Conservation (phyloP, 331 rosid species). For the Rosa hybrid region DNA sequence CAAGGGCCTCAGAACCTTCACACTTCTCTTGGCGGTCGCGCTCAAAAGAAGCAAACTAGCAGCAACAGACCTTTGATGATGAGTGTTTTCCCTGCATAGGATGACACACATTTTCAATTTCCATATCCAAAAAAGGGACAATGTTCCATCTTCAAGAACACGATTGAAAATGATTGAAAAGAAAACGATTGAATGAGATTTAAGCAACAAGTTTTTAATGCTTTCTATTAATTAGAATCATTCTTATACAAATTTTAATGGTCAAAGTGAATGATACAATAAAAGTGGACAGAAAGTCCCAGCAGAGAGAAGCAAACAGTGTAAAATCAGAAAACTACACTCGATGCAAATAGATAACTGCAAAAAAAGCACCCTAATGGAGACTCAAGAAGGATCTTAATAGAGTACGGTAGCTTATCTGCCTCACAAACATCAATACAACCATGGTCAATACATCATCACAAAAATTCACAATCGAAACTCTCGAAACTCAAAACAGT, state of each 20-base stretch:
- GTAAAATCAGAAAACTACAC: not conserved
- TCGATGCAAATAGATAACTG: not conserved
- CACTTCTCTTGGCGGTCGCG: conserved; percentile 79
- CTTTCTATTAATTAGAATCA: no score
- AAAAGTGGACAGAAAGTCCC: not conserved
- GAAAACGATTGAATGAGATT: not conserved
- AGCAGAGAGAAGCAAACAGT: not conserved
- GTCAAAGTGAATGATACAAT: not conserved
- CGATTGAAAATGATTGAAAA: not conserved
- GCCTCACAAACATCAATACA: no score
- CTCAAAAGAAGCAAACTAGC: conserved; percentile 91
- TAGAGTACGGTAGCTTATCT: no score
- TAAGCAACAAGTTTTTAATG: not conserved
- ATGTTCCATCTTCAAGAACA: not conserved
- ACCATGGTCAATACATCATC: conserved; percentile 19
- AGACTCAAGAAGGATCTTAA: no score
- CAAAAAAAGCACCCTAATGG: not conserved
- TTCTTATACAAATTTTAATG: not conserved
- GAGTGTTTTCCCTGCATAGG: conserved; percentile 56
- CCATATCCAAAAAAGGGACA: not conserved
- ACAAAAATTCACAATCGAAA: not conserved
- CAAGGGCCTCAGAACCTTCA: conserved; percentile 60
- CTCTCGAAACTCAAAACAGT: not conserved
- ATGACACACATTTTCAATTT: not conserved
- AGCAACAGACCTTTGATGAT: conserved; percentile 76